These are phyloP conservation scores for Gardenia jasminoides DNA, from an alignment of 257 asterid genomes.

Conservation along the genomic window DNA sequence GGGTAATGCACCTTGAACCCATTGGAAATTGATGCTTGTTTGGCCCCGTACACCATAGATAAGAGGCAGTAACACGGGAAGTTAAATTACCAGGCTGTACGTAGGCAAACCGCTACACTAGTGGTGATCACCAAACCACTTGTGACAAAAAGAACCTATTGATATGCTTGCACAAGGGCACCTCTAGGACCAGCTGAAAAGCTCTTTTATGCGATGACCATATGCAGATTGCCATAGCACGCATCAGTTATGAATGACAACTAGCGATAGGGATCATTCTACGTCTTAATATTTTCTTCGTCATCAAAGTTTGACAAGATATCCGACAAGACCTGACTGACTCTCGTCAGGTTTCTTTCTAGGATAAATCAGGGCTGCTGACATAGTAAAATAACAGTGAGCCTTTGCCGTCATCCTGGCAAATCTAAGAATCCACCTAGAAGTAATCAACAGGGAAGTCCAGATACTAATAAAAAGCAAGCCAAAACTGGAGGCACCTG, in stretches of 20 bases:
- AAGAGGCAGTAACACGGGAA: background rate
- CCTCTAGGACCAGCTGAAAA: background rate
- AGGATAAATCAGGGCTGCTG: background rate
- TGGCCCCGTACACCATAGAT: background rate
- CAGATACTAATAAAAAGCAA: background rate
- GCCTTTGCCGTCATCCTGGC: background rate
- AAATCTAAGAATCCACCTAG: background rate
- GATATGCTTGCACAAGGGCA: slow-evolving; percentile 6
- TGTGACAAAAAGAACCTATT: slow-evolving; percentile 2
- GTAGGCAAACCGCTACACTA: background rate
- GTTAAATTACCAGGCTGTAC: slow-evolving; percentile 2
- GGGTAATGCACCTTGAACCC: background rate
- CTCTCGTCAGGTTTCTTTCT: background rate
- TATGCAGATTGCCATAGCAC: background rate
- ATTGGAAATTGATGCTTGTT: background rate
- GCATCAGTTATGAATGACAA: background rate
- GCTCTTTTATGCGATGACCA: slow-evolving; percentile 1
- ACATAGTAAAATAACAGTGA: background rate
- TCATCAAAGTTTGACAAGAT: background rate
- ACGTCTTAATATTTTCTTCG: background rate
- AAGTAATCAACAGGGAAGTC: background rate
- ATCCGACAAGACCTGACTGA: background rate
- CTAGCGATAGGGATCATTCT: background rate
- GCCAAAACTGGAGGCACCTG: background rate
- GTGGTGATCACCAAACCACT: background rate